Base-by-base conservation (phyloP, 495 filamentous ascomycete species). In the Cairneyella variabilis region DNA sequence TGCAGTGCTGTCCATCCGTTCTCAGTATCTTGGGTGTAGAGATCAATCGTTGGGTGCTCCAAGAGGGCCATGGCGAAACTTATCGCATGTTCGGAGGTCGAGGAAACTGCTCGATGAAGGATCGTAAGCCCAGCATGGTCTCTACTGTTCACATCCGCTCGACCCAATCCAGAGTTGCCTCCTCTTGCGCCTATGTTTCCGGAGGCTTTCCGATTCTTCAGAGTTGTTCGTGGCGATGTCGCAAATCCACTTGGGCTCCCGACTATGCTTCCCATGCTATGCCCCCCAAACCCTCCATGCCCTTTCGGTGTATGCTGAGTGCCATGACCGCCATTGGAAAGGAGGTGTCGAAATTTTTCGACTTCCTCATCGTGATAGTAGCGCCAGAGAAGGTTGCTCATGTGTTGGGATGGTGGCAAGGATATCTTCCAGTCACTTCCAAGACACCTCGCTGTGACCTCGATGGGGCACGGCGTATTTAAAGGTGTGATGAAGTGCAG, bases 1-100 rank as follows among this genome's bases (percentile, higher is more conserved):
- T 98, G 93, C 39, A 98, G 73, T 17, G 91, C 83, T 46, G 95
- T 97, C 93, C 93, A 98, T 18, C 92, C 95, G 67, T 85, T 97
- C 66, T 98, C 93, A 36, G 76, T 73, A 66, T 98, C 93, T 56
- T 95, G 90, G 14, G 75, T 68, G 58, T 95, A 89, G 11, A 97
- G 76, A 70, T 98, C 93, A 52, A 87, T 79, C n/a, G 83, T 73
- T 6, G 93, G 88, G 54, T 91, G 83, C 17, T 87, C 82, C 8
- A 97, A 73, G 18, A 97, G 69, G 11, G 90, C 86, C 49, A 77
- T 69, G 14, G 90, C 90, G 56, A 96, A 96, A 14, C 71, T 74
- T 10, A 82, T 61, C 11, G 87, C 84, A 52, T 80, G 84, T 14
- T 78, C 65, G 41, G 84, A 80, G 14, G 78, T 78, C 7, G 88